Evolutionary conservation across 345 rosid species (phyloP).

Genomic region (Camelina laxa): DNA sequence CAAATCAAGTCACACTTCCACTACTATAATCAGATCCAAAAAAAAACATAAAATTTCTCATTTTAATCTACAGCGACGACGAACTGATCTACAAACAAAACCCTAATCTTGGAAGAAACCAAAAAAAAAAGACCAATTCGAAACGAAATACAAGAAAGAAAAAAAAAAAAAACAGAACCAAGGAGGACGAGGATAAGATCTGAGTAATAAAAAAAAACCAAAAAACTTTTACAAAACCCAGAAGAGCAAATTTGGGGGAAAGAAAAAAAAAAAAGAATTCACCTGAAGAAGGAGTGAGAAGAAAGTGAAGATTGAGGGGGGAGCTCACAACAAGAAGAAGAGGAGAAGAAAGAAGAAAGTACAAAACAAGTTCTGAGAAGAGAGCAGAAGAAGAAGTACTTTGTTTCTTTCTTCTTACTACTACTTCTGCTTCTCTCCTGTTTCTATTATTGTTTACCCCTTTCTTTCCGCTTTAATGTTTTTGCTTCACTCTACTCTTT

Average conservation of each 20-base stretch:
- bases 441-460: conserved; percentile 35
- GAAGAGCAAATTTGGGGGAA: conserved; percentile 7
- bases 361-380: conserved; percentile 43
- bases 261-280: not conserved
- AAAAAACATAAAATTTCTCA: not conserved
- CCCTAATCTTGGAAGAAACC: conserved; percentile 20
- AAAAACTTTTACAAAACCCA: conserved; percentile 49
- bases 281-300: conserved; percentile 38
- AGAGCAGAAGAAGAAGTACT: conserved; percentile 31
- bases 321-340: conserved; percentile 6
- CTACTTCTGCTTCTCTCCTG: conserved; percentile 22
- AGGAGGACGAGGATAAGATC: conserved; percentile 23
- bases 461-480: conserved; percentile 23
- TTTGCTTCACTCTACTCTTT: not conserved
- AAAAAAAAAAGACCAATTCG: not conserved
- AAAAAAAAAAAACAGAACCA: conserved; percentile 5
- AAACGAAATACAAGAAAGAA: not conserved
- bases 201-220: conserved; percentile 23
- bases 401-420: not conserved
- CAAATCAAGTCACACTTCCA: conserved; percentile 5
- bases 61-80: not conserved
- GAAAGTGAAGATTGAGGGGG: not conserved
- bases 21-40: conserved; percentile 10
- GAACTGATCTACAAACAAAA: conserved; percentile 31
- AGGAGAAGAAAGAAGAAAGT: conserved; percentile 8